Base-by-base conservation (phyloP, 2,329 filamentous ascomycete genomes). In the Aspergillus pseudoterreus region DNA sequence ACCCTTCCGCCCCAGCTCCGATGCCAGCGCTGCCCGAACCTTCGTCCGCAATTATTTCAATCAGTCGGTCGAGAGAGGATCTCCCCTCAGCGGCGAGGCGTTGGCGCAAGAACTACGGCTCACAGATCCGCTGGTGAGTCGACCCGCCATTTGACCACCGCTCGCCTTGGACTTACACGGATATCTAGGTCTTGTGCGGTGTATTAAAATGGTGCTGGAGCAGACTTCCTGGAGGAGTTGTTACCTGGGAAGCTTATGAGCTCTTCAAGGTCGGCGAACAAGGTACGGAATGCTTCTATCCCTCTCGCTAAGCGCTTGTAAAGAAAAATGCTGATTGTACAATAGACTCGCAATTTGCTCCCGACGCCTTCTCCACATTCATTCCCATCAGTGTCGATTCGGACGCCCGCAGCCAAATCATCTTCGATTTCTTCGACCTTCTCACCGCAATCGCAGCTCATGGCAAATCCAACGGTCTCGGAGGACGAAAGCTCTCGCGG, bases 201-300 rank as follows among this genome's bases (percentile, higher is more conserved):
- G 91, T 96, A 39, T 80, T 94, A 58, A 99, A 97, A 77, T 99
- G 94, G 94, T 97, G 92, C 72, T 99, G 94, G 94, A 92, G 90
- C 69, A 84, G 94, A 73, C 78, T 99, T 46, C 84, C 87, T 39
- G 90, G 91, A 53, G 94, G 94, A 64, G 85, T 99, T 12, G 92
- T 99, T 33, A 91, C 90, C 52, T 97, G 94, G 94, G 91, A 96
- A 65, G 90, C 90, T 39, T 99, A 99, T 67, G 92, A 97, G 69
- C 81, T 95, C 19, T 99, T 99, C 79, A 91, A 88, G 65, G 86
- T 95, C 59, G 94, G 94, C 67, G 94, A 99, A 75, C 83, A 87
- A 78, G 91, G 91, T 95, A 81, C 24, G 53, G 30, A 6, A 21
- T 9, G 2, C 19, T 4, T 30, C 27, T 10, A 9, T 30, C 3